A percentile compares a stretch with the other conserved stretches of the same genome.
Evolutionary conservation across 2,329 filamentous ascomycete genomes (phyloP).

Genomic region (Aspergillus japonicus): DNA sequence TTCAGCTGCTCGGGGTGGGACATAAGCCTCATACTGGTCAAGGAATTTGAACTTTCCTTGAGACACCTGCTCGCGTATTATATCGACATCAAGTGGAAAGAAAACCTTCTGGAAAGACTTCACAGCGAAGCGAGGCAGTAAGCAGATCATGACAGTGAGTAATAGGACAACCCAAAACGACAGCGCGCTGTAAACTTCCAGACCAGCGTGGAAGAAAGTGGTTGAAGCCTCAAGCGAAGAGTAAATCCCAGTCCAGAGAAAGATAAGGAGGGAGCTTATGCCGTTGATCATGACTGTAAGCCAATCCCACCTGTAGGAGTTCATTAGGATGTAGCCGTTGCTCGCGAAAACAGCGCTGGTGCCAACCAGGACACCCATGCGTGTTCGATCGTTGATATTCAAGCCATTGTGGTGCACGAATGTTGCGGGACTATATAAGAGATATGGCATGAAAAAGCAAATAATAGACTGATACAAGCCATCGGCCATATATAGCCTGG

Average conservation of each 20-base stretch:
- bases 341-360: conserved; percentile 82
- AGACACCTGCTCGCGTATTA: conserved; percentile 87
- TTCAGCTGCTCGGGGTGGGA: conserved; percentile 49
- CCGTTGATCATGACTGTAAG: conserved; percentile 78
- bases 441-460: conserved; percentile 88
- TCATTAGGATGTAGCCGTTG: conserved; percentile 92
- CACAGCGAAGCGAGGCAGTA: conserved; percentile 82
- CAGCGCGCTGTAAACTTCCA: conserved; percentile 75
- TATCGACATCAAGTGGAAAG: conserved; percentile 88
- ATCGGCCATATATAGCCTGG: conserved; percentile 87
- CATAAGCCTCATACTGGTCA: conserved; percentile 54
- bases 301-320: conserved; percentile 98
- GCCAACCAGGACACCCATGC: conserved; percentile 84
- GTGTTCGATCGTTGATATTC: conserved; percentile 72
- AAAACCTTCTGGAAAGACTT: conserved; percentile 93
- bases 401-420: conserved; percentile 71
- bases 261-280: conserved; percentile 83
- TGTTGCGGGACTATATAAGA: conserved; percentile 68
- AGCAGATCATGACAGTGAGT: conserved; percentile 74
- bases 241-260: conserved; percentile 94
- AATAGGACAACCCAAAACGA: conserved; percentile 85
- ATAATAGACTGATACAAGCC: conserved; percentile 93
- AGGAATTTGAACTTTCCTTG: conserved; percentile 79
- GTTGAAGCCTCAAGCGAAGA: conserved; percentile 58
- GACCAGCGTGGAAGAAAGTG: conserved; percentile 73